A percentile compares a stretch with the other conserved stretches of the same genome.
These are phyloP conservation scores for Diaporthe longicolla DNA, from an alignment of 2,329 filamentous ascomycete species.

Conservation along the genomic window DNA sequence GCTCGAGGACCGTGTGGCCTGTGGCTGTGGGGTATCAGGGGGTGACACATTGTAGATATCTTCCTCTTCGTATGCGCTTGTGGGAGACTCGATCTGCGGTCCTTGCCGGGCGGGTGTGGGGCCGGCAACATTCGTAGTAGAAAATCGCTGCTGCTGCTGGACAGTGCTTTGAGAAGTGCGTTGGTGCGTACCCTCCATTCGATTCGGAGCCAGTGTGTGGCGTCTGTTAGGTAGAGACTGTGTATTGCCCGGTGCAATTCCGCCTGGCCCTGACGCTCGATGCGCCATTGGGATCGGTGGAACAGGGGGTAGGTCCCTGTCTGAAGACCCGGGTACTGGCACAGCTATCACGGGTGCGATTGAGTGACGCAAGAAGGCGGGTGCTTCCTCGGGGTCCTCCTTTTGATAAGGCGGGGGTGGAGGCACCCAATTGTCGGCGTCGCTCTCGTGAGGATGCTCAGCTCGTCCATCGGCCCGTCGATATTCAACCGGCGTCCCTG, in stretches of 20 bases:
- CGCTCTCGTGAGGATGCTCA: conserved; percentile 86
- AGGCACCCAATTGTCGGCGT: conserved; percentile 90
- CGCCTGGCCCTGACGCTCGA: conserved; percentile 43
- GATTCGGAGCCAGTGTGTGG: conserved; percentile 37
- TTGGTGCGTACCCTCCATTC: conserved; percentile 31
- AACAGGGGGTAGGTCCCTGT: conserved; percentile 42
- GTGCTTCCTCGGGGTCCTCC: conserved; percentile 71
- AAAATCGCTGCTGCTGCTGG: conserved; percentile 54
- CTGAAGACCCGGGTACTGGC: conserved; percentile 6
- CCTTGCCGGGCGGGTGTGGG: conserved; percentile 30
- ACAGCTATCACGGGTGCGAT: conserved; percentile 54
- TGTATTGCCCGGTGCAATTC: neutral
- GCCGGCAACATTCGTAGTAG: conserved; percentile 49
- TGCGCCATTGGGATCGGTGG: conserved; percentile 47
- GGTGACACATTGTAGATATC: conserved; percentile 65
- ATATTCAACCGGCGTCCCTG: conserved; percentile 69
- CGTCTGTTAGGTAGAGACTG: conserved; percentile 30
- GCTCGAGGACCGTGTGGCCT: conserved; percentile 40
- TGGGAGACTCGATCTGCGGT: conserved; percentile 6
- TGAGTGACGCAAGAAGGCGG: conserved; percentile 68
- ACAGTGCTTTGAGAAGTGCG: conserved; percentile 20
- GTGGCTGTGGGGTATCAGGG: conserved; percentile 56
- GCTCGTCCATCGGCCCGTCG: conserved; percentile 77
- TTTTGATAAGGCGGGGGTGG: conserved; percentile 85
- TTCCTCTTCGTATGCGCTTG: conserved; percentile 48